phyloP scores from a whole-genome alignment of 1,284 basidiomycete species.

The Apiotrichum montevideense region DNA sequence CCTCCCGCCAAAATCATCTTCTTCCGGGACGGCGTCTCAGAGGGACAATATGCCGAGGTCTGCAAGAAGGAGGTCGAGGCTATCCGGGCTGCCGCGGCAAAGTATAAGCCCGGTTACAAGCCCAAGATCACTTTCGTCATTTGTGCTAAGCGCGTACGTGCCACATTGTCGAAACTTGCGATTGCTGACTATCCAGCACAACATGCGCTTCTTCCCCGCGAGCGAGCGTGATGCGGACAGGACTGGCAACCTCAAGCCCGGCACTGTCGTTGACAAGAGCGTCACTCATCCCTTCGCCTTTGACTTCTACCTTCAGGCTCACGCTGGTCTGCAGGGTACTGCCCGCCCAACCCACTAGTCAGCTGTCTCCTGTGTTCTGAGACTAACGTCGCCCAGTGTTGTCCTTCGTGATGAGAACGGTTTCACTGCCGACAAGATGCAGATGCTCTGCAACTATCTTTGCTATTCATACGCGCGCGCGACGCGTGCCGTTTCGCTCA shows the following conservation, averaged over 20 bases:
- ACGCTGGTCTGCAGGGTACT: constrained; percentile 45
- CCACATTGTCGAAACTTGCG: no score
- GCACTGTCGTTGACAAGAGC: constrained; percentile 42
- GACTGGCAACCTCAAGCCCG: constrained; percentile 47
- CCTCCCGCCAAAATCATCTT: constrained; percentile 46
- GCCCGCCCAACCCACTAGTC: constrained; percentile 49
- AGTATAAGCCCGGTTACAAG: constrained; percentile 32
- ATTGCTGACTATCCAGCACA: constrained; percentile 29
- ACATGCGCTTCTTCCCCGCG: constrained; percentile 47
- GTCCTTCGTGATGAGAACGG: constrained; percentile 34
- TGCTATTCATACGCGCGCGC: constrained; percentile 47
- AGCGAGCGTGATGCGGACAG: constrained; percentile 37
- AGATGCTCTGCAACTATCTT: constrained; percentile 40
- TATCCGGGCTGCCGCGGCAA: constrained; percentile 22
- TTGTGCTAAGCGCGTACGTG: constrained; percentile 40
- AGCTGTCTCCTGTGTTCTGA: constrained; percentile 1
- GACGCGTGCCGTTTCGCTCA: constrained; percentile 43
- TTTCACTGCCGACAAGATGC: constrained; percentile 40
- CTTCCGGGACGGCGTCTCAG: constrained; percentile 51
- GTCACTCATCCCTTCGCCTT: constrained; percentile 48
- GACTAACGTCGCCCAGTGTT: constrained; percentile 14
- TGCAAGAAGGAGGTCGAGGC: constrained; percentile 43
- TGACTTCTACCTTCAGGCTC: constrained; percentile 45
- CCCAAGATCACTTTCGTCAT: constrained; percentile 46
- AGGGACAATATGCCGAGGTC: constrained; percentile 49